Base-by-base conservation (phyloP, 805 yeast genomes). In the Candida quercuum region DNA sequence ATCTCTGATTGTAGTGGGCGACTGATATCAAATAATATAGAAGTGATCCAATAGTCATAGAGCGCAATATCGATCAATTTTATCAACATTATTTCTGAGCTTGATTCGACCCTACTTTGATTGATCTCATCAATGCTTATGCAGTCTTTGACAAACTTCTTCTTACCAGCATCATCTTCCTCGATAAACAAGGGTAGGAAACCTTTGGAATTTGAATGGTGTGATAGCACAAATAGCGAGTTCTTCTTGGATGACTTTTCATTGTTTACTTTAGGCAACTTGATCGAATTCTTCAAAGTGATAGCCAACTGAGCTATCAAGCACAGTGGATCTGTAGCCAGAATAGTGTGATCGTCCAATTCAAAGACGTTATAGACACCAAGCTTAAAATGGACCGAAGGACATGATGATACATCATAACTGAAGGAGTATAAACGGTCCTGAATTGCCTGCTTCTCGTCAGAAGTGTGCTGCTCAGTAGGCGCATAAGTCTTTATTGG, bases 291-390 rank as follows among this genome's bases (percentile, higher is more conserved):
- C 43, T 71, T 73, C 28, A 61, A 43, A 26, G 76, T 67, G 25
- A 79, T 52, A 0, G 72, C 49, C 18, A 80, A 55, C 33, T 74
- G 63, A 11, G 69, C 60, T 15, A 64, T 62, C 9, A 78, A 54
- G 34, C 84, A 73, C 12, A 70, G 51, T 0, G 87, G 87, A 47
- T 81, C 88, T 0, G 74, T 64, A 2, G 86, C 78, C 1, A 74
- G 47, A 14, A 57, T 44, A 1, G 54, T 46, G 8, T 51, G 40
- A 1, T 42, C 49, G 25, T 57, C 55, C 12, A 59, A 61, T 2
- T 54, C 40, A 32, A 58, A 57, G 3, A 73, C 61, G 46, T 71
- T 72, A 49, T 74, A 77, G 1, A 76, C 78, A 1, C 78, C 83
- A 16, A 81, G 51, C 23, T 67, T 65, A 57, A 78, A 77, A 12